Base-by-base conservation (phyloP, 176 grass and related monocot genomes). In the Lolium multiflorum region DNA sequence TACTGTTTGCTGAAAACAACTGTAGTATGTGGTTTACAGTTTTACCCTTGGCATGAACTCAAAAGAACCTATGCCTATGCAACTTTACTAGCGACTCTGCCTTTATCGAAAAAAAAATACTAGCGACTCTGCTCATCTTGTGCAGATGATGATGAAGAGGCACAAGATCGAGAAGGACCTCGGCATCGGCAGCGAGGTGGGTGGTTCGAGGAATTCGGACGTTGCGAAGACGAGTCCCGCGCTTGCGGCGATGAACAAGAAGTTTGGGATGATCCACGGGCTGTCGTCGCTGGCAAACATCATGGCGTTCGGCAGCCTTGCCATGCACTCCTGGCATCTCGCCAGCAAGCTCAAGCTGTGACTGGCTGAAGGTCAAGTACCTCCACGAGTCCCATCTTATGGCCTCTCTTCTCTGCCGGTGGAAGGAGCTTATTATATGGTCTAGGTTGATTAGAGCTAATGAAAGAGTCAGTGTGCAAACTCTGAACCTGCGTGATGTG, bases 161-260 rank as follows among this genome's bases (percentile, higher is more conserved):
- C 89, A 98, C 83, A 98, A 92, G 84, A 87, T 93, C 18, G 95
- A 98, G 82, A 93, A 88, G 72, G 95, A 95, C n/a, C 84, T 95
- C 0, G 87, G 82, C 74, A 91, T 97, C 1, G 92, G 93, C 11
- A 12, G 69, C 13, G 91, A 98, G 89, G 79, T 97, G 9, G 91
- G 95, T n/a, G 82, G 73, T 82, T 93, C 89, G 9, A 95, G 80
- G 83, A 98, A 90, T 7, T 13, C 66, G 2, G 90, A 95, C 49
- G 66, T 72, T n/a, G 87, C 91, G 1, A 95, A 93, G 84, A 86
- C 48, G 5, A 95, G 72, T 55, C 80, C 91, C 0, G 57, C 73
- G 17, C 85, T 98, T 18, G 71, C 76, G 3, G 69, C 93, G 0
- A 98, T 98, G 85, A 95, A 98, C 85, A 82, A 73, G 84, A 95